These are phyloP conservation scores for Lentinula lateritia DNA, from an alignment of 768 basidiomycete genomes.

Conservation along the genomic window DNA sequence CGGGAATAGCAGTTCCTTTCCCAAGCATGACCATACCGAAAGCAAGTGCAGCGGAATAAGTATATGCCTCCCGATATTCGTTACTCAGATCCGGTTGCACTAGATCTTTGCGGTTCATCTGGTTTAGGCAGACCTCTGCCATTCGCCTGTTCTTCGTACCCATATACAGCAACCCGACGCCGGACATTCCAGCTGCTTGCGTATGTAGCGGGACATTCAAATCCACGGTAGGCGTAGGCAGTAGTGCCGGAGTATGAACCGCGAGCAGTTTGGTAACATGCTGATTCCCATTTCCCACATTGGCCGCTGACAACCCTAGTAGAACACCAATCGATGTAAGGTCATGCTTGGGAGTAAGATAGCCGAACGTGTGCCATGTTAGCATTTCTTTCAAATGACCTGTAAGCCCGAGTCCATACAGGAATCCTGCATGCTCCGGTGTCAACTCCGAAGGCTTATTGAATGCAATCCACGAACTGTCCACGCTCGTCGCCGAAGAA, in stretches of 20 bases:
- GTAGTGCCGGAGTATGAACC: conserved; percentile 88
- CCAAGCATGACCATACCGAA: conserved; percentile 98
- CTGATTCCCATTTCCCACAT: conserved; percentile 77
- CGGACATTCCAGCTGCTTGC: conserved; percentile 83
- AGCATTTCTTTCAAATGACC: conserved; percentile 88
- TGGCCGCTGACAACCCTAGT: conserved; percentile 89
- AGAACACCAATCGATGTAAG: conserved; percentile 91
- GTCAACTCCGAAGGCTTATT: conserved; percentile 90
- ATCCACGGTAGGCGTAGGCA: conserved; percentile 82
- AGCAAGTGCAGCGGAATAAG: conserved; percentile 80
- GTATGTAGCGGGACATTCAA: conserved; percentile 88
- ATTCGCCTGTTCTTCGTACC: conserved; percentile 85
- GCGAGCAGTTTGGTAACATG: conserved; percentile 90
- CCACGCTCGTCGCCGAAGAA: conserved; percentile 66
- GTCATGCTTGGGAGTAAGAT: conserved; percentile 95
- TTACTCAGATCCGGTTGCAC: conserved; percentile 79
- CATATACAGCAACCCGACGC: conserved; percentile 85
- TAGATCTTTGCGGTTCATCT: conserved; percentile 75
- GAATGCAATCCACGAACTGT: conserved; percentile 95
- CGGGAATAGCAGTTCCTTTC: conserved; percentile 71
- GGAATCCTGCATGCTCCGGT: conserved; percentile 93
- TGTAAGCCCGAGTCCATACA: conserved; percentile 86
- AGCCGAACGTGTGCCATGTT: conserved; percentile 94
- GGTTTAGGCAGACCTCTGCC: conserved; percentile 86
- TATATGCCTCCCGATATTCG: conserved; percentile 90